phyloP scores from a whole-genome alignment of 192 early-diverging fungal species.

The Geosiphon pyriformis region DNA sequence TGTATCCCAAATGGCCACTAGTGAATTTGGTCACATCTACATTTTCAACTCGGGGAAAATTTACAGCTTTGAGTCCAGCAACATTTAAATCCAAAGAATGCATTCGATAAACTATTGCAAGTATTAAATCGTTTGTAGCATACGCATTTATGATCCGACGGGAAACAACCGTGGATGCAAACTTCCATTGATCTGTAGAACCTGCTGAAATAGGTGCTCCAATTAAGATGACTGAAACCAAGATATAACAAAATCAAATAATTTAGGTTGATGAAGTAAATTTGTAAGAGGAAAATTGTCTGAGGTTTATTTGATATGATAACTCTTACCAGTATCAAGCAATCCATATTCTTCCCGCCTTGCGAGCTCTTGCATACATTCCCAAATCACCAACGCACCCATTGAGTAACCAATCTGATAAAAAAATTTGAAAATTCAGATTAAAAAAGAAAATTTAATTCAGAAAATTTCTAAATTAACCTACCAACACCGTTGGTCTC shows the following conservation, averaged over 20 bases:
- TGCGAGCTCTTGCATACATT: slow-evolving; percentile 46
- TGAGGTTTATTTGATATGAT: too few species aligned
- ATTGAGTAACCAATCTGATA: slow-evolving; percentile 48
- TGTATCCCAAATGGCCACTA: slow-evolving; percentile 46
- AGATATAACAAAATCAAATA: background rate
- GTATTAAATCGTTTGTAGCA: slow-evolving; percentile 48
- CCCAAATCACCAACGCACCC: slow-evolving; percentile 53
- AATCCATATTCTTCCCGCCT: slow-evolving; percentile 37
- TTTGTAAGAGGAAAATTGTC: too few species aligned
- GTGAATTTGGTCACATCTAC: slow-evolving; percentile 40
- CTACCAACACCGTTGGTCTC: slow-evolving; percentile 46
- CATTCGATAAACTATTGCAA: slow-evolving; percentile 46
- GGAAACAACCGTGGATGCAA: slow-evolving; percentile 35
- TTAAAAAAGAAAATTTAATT: background rate
- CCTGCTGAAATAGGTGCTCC: slow-evolving; percentile 48
- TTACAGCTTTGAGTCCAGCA: slow-evolving; percentile 39
- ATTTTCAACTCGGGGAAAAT: slow-evolving; percentile 41
- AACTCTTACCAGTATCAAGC: slow-evolving; percentile 41
- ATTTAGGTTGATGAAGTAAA: background rate
- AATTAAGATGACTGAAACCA: slow-evolving; percentile 39
- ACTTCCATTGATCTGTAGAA: slow-evolving; percentile 35
- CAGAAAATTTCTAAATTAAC: background rate
- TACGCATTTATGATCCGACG: slow-evolving; percentile 51
- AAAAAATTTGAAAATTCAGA: background rate
- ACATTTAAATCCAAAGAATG: slow-evolving; percentile 45